These are phyloP conservation scores for Amanita polypyramis DNA, from an alignment of 768 basidiomycete species.

Conservation along the genomic window DNA sequence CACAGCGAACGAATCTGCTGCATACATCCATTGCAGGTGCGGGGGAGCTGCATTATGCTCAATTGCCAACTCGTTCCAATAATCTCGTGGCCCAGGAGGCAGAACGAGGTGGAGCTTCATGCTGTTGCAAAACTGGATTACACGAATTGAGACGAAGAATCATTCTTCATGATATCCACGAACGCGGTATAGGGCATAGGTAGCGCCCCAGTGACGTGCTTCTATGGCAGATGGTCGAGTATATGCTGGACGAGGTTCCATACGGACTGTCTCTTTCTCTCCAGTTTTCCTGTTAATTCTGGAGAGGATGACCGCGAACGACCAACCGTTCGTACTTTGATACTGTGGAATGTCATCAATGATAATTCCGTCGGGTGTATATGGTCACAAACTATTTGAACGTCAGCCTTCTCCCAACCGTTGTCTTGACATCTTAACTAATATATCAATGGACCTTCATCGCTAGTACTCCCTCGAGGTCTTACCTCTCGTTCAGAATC, in stretches of 20 bases:
- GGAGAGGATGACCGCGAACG: conserved; percentile 60
- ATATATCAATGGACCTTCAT: background rate
- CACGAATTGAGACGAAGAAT: conserved; percentile 17
- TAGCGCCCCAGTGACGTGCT: conserved; percentile 88
- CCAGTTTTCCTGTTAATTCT: conserved; percentile 62
- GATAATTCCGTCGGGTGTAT: conserved; percentile 5
- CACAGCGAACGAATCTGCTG: conserved; percentile 78
- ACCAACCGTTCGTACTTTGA: conserved; percentile 35
- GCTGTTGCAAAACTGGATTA: conserved; percentile 58
- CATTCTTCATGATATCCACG: conserved; percentile 22
- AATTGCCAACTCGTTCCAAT: conserved; percentile 68
- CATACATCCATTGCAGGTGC: conserved; percentile 80
- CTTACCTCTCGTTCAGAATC: conserved; percentile 71
- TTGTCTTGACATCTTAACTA: conserved; percentile 68
- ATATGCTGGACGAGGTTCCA: conserved; percentile 69
- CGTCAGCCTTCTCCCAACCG: conserved; percentile 76
- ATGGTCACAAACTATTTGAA: conserved; percentile 54
- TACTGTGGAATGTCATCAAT: conserved; percentile 26
- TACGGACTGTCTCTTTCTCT: conserved; percentile 53
- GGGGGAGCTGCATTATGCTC: conserved; percentile 61
- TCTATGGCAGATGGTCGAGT: conserved; percentile 58
- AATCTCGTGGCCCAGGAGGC: conserved; percentile 78
- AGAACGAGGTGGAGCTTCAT: conserved; percentile 66
- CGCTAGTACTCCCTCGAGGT: background rate
- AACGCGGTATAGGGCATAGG: conserved; percentile 81